Conservation (phyloP, 805 yeast species). For the Candida sanyiensis region DNA sequence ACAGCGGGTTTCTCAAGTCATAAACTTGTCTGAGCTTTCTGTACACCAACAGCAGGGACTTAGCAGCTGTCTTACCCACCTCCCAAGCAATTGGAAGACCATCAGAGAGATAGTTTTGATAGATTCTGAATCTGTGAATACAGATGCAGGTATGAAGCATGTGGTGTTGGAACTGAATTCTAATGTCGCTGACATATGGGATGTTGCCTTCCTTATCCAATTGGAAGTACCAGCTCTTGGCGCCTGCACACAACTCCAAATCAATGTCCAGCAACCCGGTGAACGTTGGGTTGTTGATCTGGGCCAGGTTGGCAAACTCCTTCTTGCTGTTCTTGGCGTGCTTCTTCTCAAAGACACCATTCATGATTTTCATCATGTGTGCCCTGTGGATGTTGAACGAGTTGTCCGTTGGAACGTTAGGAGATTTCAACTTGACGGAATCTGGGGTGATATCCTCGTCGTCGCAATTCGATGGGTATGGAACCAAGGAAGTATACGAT, state of each 20-base stretch:
- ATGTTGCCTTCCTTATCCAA: conserved; percentile 22
- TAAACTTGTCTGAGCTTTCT: conserved; percentile 21
- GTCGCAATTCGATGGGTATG: conserved; percentile 29
- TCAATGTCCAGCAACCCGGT: conserved; percentile 25
- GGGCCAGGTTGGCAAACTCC: conserved; percentile 15
- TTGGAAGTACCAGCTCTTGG: conserved; percentile 25
- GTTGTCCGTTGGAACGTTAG: conserved; percentile 23
- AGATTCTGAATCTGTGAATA: conserved; percentile 28
- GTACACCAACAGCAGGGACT: conserved; percentile 26
- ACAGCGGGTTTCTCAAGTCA: conserved; percentile 23
- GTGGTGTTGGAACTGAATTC: conserved; percentile 27
- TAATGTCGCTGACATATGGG: conserved; percentile 21
- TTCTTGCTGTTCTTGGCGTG: conserved; percentile 13
- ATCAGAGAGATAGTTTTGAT: conserved; percentile 25
- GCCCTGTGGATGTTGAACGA: conserved; percentile 26
- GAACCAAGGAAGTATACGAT: conserved; percentile 25
- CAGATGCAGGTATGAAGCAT: conserved; percentile 29
- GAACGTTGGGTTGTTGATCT: conserved; percentile 18
- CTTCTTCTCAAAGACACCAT: conserved; percentile 24
- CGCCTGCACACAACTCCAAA: conserved; percentile 21
- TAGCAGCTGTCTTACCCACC: conserved; percentile 24
- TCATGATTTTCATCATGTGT: conserved; percentile 24
- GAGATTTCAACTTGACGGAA: conserved; percentile 18
- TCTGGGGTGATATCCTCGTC: conserved; percentile 27
- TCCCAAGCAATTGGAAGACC: conserved; percentile 28